Evolutionary conservation across 306 rosid species (phyloP), one percentile per base, ranked within the genome.

Genomic region (Abrus pulchellus): DNA sequence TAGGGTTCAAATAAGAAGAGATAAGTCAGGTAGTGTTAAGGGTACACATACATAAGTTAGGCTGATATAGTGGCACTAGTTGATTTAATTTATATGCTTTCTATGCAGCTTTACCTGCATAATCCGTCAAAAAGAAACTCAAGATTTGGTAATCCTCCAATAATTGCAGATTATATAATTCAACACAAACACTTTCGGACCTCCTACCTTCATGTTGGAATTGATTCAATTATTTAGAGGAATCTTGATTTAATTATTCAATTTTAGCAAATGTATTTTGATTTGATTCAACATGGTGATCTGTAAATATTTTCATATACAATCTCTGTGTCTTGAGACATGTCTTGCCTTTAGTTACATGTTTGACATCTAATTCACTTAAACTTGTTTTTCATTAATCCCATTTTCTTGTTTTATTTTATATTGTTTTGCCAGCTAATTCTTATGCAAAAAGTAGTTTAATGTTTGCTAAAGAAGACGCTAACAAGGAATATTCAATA

Each of bases 61-160:
- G 53, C 9, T 6, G 43, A 53, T 61, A 47, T 61, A 59, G 33
- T 5, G 30, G 55, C 34, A 27, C 47, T 43, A 29, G 67, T 28
- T 13, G 1, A 57, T 56, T 3, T 43, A 67, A 11, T 33, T 5
- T 40, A 52, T 56, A 10, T 12, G 34, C 32, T 29, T 74, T 74
- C 8, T 9, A 40, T 28, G 64, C 33, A 48, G 28, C 60, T 63
- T 76, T 13, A 43, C 41, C 41, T 5, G 7, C 53, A 34, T 55
- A 56, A 14, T 76, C 32, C 14, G 47, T 78, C 48, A 43, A 30
- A 44, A 68, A 20, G 76, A 50, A 36, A 29, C 36, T 45, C 52
- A 40, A 44, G 70, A 69, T 57, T 69, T 69, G 77, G 44, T 32
- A 32, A 68, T 68, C 69, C 55, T 68, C 36, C 50, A 64, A 50